Evolutionary conservation across 2,329 filamentous ascomycete species (phyloP).

Genomic region (Thermomyces lanuginosus): DNA sequence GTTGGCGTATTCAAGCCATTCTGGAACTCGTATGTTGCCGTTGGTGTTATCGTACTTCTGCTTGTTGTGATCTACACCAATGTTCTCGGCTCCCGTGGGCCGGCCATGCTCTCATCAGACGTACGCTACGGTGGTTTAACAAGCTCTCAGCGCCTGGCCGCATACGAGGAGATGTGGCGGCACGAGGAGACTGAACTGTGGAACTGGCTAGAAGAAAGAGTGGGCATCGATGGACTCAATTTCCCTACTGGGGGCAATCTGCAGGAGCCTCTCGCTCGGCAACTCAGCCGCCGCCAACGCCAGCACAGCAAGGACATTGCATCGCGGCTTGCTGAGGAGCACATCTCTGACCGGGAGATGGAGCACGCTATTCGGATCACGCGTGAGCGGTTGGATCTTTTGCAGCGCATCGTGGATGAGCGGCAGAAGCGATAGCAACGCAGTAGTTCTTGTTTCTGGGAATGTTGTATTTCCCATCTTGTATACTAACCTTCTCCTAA

Average conservation of each 20-base stretch:
- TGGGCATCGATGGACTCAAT: constrained; percentile 47
- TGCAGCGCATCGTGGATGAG: constrained; percentile 57
- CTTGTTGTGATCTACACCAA: constrained; percentile 61
- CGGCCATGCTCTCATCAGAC: constrained; percentile 20
- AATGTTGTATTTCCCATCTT: no score
- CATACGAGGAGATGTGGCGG: constrained; percentile 88
- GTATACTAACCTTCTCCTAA: no score
- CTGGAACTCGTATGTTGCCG: constrained; percentile 59
- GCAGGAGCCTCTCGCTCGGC: constrained; percentile 27
- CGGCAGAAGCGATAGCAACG: no score
- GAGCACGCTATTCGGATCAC: constrained; percentile 70
- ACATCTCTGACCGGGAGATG: constrained; percentile 58
- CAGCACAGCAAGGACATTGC: constrained; percentile 33
- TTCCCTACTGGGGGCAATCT: constrained; percentile 18
- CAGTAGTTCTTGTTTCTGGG: no score
- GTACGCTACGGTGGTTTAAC: constrained; percentile 25
- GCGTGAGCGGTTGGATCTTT: constrained; percentile 61
- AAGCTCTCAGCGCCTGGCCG: constrained; percentile 52
- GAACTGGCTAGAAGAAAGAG: constrained; percentile 82
- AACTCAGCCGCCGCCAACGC: constrained; percentile 15
- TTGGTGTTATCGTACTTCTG: constrained; percentile 56
- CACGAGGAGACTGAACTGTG: constrained; percentile 76
- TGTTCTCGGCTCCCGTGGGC: constrained; percentile 14
- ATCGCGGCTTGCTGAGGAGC: constrained; percentile 43
- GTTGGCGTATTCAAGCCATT: constrained; percentile 53